Evolutionary conservation across 2,329 filamentous ascomycete species (phyloP), one percentile per base, ranked within the genome.

Genomic region (Trichoderma koningii): DNA sequence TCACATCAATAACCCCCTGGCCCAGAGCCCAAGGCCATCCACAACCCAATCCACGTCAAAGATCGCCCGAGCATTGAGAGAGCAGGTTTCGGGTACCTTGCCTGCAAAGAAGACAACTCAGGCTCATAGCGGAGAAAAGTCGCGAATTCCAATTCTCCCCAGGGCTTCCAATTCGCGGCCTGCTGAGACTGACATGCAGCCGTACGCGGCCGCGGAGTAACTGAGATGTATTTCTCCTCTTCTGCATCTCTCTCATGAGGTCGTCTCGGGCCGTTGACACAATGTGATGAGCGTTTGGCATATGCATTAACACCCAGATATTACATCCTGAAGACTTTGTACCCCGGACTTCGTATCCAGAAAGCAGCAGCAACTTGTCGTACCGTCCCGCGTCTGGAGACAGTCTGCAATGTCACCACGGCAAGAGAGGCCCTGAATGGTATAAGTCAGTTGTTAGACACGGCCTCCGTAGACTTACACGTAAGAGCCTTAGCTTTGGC

Each of bases 261-360:
- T n/a, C 26, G 42, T 44, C 23, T 52, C 10, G 41, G 23, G n/a
- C 41, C 9, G 15, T 62, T 44, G 48, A 48, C 56, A 15, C 34
- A 10, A 42, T 42, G 15, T 26, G 30, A 52, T 47, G 17, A 23
- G 34, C 56, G 38, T 48, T 41, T 51, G 30, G 56, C 56, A 60
- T 60, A 60, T 60, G 56, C 56, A 41, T 60, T 26, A 51, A 21
- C 56, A 60, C 56, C 56, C 47, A 60, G 56, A 19, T 48, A 28
- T 60, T 55, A 48, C 48, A 45, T 30, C 57, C 44, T 21, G 5
- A 62, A 44, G n/a, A 38, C 34, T 12, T 34, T 38, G 2, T 23
- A 23, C 21, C 21, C 21, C 34, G 30, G 10, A 38, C 34, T 14
- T 38, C 34, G 34, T 38, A 14, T 14, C 14, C 34, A 14, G 34